Evolutionary conservation across 768 basidiomycete genomes (phyloP), one percentile per base, ranked within the genome.

Genomic region (Mycena vitilis): DNA sequence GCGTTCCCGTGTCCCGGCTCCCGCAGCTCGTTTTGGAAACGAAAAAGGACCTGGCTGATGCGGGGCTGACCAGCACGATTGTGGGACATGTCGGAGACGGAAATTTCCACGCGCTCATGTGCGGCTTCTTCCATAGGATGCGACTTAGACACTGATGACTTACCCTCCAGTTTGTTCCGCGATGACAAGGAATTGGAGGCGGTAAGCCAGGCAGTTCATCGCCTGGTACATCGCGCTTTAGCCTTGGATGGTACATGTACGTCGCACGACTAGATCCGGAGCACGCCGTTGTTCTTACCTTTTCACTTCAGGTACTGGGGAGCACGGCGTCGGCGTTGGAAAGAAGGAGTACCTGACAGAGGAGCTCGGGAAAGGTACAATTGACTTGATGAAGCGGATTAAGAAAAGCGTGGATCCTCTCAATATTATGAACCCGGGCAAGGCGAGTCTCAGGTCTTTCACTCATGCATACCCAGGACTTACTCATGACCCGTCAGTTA

Each of bases 301-400:
- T 42, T 47, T 34, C 38, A 44, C 34, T 60, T 61, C 68, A 93
- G 91, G 91, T 72, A 93, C 92, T 5, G 93, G 94, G 11, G 94
- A 96, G 77, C 95, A 96, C 76, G 95, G 95, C 0, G 91, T 96
- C 16, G 95, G 95, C 1, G 78, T 95, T 9, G 95, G 95, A 12
- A 96, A 96, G 81, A 91, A 89, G 73, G 88, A 92, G 74, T 97
- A 94, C 77, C 86, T 98, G 2, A 77, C 81, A 20, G 85, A 90
- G n/a, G 96, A 98, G 77, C 86, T 98, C 0, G 96, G 96, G 0
- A 82, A 82, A 53, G 90, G 89, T 5, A 96, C 95, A 0, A 90
- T 98, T 13, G 87, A 88, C 54, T 81, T 97, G 12, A 95, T 98
- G 95, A 89, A 88, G 81, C 87, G 85, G n/a, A 85, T 98, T 73